A percentile compares a stretch with the other conserved stretches of the same genome.
These are phyloP conservation scores for Hymenoscyphus infarciens DNA, from an alignment of 2,329 filamentous ascomycete genomes.

Conservation along the genomic window DNA sequence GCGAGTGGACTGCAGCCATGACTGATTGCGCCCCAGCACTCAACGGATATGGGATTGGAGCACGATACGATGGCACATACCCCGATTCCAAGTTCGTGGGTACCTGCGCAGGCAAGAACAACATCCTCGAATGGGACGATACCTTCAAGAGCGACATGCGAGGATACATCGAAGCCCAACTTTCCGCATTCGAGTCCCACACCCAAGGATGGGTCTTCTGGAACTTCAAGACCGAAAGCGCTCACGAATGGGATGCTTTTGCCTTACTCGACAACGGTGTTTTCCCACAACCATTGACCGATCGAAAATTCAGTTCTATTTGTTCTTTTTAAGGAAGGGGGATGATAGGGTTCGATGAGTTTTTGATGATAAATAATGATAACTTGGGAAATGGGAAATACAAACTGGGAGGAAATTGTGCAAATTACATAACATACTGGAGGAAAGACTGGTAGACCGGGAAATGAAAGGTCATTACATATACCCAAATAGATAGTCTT, in stretches of 20 bases:
- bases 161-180: constrained; percentile 52
- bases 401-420: too few species aligned
- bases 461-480: neutral
- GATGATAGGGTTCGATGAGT: neutral
- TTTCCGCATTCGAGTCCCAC: constrained; percentile 47
- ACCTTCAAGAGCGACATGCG: constrained; percentile 44
- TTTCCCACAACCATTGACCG: constrained; percentile 44
- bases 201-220: constrained; percentile 55
- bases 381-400: too few species aligned
- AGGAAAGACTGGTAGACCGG: neutral
- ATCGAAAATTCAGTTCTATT: constrained; percentile 22
- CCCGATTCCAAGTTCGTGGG: constrained; percentile 46
- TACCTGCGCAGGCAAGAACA: constrained; percentile 50
- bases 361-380: too few species aligned
- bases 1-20: constrained; percentile 67
- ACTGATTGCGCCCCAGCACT: constrained; percentile 54
- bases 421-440: too few species aligned
- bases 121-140: constrained; percentile 44
- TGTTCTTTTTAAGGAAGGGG: constrained; percentile 21
- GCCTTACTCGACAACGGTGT: constrained; percentile 46
- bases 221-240: constrained; percentile 55
- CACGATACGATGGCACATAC: constrained; percentile 54
- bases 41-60: constrained; percentile 56
- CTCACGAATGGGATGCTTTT: constrained; percentile 52
- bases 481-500: neutral